Percentiles rank a stretch among this genome's conserved stretches.
Conservation (phyloP, 2,329 filamentous ascomycete species). For the Atkinsonella hypoxylon region DNA sequence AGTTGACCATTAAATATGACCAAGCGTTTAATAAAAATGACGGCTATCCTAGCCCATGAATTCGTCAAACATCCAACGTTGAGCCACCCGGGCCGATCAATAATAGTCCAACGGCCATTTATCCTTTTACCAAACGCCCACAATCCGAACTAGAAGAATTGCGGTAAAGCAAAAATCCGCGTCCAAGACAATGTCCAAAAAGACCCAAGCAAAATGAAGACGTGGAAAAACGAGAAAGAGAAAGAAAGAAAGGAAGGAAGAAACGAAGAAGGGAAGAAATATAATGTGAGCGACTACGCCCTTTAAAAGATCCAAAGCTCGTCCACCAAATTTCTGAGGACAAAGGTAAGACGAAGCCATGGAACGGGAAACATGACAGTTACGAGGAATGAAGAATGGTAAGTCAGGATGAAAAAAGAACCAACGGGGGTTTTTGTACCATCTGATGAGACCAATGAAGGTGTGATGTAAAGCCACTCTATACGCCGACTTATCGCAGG, state of each 20-base stretch:
- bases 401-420: background rate
- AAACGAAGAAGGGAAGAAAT: background rate
- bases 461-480: background rate
- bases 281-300: too few relatives aligned
- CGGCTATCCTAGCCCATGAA: background rate
- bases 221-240: background rate
- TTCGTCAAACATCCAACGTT: conserved; percentile 3
- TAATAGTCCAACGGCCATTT: conserved; percentile 2
- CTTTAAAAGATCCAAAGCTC: background rate
- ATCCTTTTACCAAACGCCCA: conserved; percentile 5
- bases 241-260: background rate
- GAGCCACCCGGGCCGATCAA: background rate
- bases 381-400: background rate
- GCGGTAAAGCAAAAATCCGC: background rate
- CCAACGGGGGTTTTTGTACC: too few relatives aligned
- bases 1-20: background rate
- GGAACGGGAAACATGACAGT: background rate
- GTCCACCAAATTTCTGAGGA: background rate
- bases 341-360: background rate
- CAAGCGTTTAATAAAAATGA: background rate
- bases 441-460: too few relatives aligned
- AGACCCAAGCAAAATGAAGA: background rate
- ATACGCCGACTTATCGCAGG: conserved; percentile 1
- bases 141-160: background rate
- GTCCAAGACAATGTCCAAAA: background rate